Conservation (phyloP, 2,329 filamentous ascomycete species). For the Monilinia fructigena region DNA sequence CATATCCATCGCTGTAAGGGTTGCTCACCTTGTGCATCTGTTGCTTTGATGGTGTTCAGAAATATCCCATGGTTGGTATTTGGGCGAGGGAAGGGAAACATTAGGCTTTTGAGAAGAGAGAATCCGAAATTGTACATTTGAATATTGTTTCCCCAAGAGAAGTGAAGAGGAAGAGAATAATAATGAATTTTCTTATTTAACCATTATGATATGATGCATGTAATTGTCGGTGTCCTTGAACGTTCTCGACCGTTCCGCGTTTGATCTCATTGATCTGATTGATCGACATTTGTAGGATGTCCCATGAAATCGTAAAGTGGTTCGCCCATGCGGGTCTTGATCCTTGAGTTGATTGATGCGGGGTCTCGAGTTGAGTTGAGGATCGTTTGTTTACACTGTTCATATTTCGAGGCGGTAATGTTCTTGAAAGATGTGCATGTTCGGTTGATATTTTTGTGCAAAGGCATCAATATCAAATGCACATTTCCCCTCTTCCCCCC, state of each 20-base stretch:
- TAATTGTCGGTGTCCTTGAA: background rate
- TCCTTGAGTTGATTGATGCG: background rate
- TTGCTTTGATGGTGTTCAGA: constrained; percentile 12
- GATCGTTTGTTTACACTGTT: too few relatives aligned
- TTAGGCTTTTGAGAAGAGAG: constrained; percentile 30
- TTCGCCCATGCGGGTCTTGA: background rate
- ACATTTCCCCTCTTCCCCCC: too few relatives aligned
- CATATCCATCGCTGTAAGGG: constrained; percentile 24
- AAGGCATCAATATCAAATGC: too few relatives aligned
- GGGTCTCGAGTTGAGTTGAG: background rate
- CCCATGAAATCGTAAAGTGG: background rate
- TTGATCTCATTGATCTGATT: background rate
- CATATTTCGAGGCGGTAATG: background rate
- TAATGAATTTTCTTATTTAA: constrained; percentile 22
- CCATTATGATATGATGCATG: background rate
- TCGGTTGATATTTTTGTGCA: background rate
- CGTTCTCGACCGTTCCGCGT: background rate
- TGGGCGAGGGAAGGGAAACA: constrained; percentile 20
- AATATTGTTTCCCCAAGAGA: constrained; percentile 21
- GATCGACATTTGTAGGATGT: background rate
- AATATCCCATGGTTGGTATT: constrained; percentile 16
- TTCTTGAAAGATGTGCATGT: background rate
- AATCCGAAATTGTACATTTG: constrained; percentile 38
- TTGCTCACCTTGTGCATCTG: constrained; percentile 15
- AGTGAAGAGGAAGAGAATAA: constrained; percentile 20